Percentiles rank a stretch among this genome's conserved stretches.
These are phyloP conservation scores for Huntiella savannae DNA, from an alignment of 2,329 filamentous ascomycete genomes.

Conservation along the genomic window DNA sequence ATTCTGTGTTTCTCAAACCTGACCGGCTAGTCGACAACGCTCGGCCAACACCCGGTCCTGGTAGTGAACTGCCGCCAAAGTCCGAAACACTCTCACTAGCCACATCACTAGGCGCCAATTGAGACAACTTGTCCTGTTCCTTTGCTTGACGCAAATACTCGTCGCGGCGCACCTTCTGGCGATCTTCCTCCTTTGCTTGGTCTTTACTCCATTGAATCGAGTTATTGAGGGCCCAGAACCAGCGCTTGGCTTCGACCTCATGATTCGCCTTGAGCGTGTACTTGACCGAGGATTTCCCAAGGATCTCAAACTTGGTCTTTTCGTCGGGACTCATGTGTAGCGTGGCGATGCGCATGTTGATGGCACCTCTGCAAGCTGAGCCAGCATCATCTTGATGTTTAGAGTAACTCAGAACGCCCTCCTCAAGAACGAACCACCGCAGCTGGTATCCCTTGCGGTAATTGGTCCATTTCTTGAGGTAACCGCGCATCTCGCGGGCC, in stretches of 20 bases:
- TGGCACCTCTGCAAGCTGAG: conserved; percentile 87
- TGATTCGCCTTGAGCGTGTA: conserved; percentile 97
- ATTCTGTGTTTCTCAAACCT: conserved; percentile 1
- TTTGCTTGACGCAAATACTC: conserved; percentile 64
- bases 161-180: conserved; percentile 51
- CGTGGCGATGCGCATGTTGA: conserved; percentile 94
- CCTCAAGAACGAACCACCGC: conserved; percentile 93
- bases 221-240: conserved; percentile 98
- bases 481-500: conserved; percentile 91
- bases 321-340: conserved; percentile 93
- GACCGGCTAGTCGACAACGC: conserved; percentile 7
- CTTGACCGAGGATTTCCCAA: conserved; percentile 95
- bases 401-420: conserved; percentile 95
- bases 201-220: conserved; percentile 98
- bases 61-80: conserved; percentile 6
- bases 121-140: conserved; percentile 41
- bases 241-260: conserved; percentile 91
- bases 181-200: conserved; percentile 79
- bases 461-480: conserved; percentile 98
- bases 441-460: conserved; percentile 95
- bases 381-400: conserved; percentile 97
- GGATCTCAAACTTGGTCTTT: conserved; percentile 94
- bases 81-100: conserved; percentile 35
- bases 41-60: conserved; percentile 15
- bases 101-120: conserved; percentile 26